Evolutionary conservation across 2,329 filamentous ascomycete species (phyloP), one percentile per base, ranked within the genome.

Genomic region (Purpureocillium lavendulum): DNA sequence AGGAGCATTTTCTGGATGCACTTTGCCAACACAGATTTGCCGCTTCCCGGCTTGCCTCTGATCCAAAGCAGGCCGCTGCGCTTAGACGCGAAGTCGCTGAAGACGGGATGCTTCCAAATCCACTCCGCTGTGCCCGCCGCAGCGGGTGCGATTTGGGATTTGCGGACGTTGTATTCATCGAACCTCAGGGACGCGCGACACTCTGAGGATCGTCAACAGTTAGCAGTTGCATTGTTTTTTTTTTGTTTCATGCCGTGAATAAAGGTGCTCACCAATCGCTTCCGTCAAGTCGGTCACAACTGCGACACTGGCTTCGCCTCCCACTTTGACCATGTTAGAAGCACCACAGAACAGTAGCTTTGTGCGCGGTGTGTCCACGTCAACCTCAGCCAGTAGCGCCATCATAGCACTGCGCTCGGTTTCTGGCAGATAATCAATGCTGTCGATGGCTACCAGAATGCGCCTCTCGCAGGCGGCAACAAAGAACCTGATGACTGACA

Each of bases 21-120:
- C 17, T 21, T 34, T 36, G 40, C 40, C 14, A 42, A 18, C n/a
- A 42, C 36, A 13, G 40, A 42, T 21, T 42, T 42, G 7, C 40
- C 40, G 14, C 36, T 42, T 7, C 40, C 40, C 7, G 40, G 40
- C 21, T 42, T 42, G 4, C 40, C 40, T n/a, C 30, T 15, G 24
- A 42, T 39, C 36, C 40, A 42, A 5, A 42, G 37, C 15, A 42
- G 31, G 5, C 36, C 36, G 17, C 13, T 39, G 17, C 26, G 21
- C 9, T n/a, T 12, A 11, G 30, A 30, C 5, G 30, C 30, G 9
- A 39, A 39, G 31, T 7, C 21, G 15, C 17, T 17, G 7, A 33
- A 39, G 10, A 39, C 37, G 21, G 30, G 37, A 17, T 39, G 37
- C 4, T 30, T 29, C 37, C 30, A 39, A 14, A 39, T 39, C 37